Conservation (phyloP, 257 asterid species). For the Solanum rostratum region DNA sequence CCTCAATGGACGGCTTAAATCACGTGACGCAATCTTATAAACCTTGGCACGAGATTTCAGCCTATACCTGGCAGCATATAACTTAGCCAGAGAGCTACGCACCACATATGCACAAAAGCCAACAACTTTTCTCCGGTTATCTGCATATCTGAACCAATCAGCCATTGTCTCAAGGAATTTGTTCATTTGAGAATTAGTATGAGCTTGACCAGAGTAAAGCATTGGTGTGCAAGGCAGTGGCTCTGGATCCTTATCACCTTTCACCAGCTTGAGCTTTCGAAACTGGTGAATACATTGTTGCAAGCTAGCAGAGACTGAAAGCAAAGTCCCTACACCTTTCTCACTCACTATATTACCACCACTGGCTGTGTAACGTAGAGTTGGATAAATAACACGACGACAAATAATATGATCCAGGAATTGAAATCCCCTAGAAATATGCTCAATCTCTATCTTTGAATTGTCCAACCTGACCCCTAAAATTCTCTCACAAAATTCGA, state of each 20-base stretch:
- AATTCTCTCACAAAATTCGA: constrained; percentile 48
- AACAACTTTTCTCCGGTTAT: constrained; percentile 75
- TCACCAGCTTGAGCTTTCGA: constrained; percentile 60
- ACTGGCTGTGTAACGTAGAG: constrained; percentile 78
- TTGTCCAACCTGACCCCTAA: constrained; percentile 65
- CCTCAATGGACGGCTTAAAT: constrained; percentile 71
- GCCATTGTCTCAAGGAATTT: constrained; percentile 90
- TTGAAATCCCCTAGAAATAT: constrained; percentile 71
- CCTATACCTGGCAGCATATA: constrained; percentile 91
- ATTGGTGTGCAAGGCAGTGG: constrained; percentile 94
- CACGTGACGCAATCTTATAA: constrained; percentile 72
- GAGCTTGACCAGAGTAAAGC: constrained; percentile 98
- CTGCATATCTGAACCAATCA: constrained; percentile 95
- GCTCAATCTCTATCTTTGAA: constrained; percentile 75
- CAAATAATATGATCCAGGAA: constrained; percentile 78
- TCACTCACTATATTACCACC: constrained; percentile 77
- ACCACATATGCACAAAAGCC: constrained; percentile 93
- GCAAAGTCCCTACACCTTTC: constrained; percentile 90
- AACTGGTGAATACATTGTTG: constrained; percentile 78
- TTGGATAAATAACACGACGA: constrained; percentile 82
- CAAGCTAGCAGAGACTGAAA: constrained; percentile 79
- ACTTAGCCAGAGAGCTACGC: constrained; percentile 90
- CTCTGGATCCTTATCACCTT: constrained; percentile 91
- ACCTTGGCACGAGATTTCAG: constrained; percentile 94
- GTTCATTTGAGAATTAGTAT: constrained; percentile 90